Evolutionary conservation across 768 basidiomycete species (phyloP).

Genomic region (Boletus speciosus): DNA sequence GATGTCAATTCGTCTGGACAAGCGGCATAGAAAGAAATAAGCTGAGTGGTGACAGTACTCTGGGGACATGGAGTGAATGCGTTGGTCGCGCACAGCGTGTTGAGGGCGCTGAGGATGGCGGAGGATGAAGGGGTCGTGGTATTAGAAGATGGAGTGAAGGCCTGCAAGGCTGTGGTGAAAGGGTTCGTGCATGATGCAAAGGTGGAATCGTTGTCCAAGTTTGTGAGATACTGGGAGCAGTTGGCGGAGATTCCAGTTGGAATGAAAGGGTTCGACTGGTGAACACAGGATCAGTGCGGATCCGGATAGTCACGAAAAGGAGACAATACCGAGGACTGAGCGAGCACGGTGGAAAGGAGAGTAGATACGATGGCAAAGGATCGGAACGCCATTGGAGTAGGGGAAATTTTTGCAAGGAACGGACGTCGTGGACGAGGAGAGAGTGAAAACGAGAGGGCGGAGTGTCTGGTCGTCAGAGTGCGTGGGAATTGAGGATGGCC

Average conservation of each 20-base stretch:
- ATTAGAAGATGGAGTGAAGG: conserved; percentile 47
- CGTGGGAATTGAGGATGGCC: background rate
- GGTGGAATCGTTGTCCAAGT: conserved; percentile 57
- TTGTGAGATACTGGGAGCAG: conserved; percentile 57
- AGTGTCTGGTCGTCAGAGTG: background rate
- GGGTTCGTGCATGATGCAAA: conserved; percentile 56
- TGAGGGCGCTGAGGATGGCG: conserved; percentile 50
- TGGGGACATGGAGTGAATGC: conserved; percentile 52
- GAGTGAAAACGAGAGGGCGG: background rate
- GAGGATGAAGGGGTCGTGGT: conserved; percentile 39
- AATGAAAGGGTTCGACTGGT: conserved; percentile 49
- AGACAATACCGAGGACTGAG: conserved; percentile 44
- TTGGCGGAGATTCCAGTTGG: conserved; percentile 57
- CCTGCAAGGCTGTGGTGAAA: conserved; percentile 56
- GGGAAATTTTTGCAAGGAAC: conserved; percentile 27
- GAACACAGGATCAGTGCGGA: conserved; percentile 13
- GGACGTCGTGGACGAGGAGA: conserved; percentile 12
- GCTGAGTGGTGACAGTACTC: conserved; percentile 52
- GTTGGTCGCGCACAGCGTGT: conserved; percentile 49
- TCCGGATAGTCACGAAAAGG: background rate
- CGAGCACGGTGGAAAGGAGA: conserved; percentile 48
- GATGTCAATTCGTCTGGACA: conserved; percentile 72
- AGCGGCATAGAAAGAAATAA: conserved; percentile 64
- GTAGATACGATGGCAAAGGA: conserved; percentile 51
- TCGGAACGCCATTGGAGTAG: conserved; percentile 41